Conservation (phyloP, 768 basidiomycete species). For the Epithele typhae region DNA sequence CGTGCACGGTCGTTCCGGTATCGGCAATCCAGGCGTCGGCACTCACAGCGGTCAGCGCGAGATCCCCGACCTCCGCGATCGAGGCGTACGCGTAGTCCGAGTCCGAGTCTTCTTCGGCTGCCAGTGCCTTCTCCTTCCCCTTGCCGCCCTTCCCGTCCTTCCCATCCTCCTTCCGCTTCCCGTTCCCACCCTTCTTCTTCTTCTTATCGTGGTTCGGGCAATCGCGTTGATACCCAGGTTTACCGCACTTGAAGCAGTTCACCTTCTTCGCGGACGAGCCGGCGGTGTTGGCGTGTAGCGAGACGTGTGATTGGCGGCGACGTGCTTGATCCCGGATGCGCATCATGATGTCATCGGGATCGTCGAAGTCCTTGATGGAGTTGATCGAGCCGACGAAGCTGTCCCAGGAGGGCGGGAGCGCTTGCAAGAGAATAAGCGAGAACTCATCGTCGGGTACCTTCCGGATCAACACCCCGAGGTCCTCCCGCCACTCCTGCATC, state of each 20-base stretch:
- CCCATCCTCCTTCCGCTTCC: not conserved
- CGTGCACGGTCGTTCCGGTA: slow-evolving; percentile 8
- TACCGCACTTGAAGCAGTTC: slow-evolving; percentile 5
- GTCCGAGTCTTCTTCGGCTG: not conserved
- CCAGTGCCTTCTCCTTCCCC: slow-evolving; percentile 1
- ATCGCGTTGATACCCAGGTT: slow-evolving; percentile 3
- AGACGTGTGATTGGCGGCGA: not conserved
- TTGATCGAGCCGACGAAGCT: not conserved
- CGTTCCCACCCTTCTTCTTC: not conserved
- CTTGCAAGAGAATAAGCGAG: slow-evolving; percentile 27
- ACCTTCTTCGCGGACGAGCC: not conserved
- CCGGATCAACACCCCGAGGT: slow-evolving; percentile 20
- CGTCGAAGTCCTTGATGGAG: not conserved
- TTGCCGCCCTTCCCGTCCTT: not conserved
- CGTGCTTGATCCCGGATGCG: not conserved
- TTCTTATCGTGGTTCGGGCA: slow-evolving; percentile 7
- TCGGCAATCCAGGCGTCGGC: slow-evolving; percentile 15
- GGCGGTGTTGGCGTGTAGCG: not conserved
- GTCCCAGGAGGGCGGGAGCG: slow-evolving; percentile 10
- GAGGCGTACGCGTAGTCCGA: slow-evolving; percentile 5
- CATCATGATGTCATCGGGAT: not conserved
- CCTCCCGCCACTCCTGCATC: slow-evolving; percentile 22
- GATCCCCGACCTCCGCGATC: not conserved
- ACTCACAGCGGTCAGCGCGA: slow-evolving; percentile 1
- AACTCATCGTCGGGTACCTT: slow-evolving; percentile 28